Evolutionary conservation across 2,329 filamentous ascomycete species (phyloP), one percentile per base, ranked within the genome.

Genomic region (Botrytis deweyae): DNA sequence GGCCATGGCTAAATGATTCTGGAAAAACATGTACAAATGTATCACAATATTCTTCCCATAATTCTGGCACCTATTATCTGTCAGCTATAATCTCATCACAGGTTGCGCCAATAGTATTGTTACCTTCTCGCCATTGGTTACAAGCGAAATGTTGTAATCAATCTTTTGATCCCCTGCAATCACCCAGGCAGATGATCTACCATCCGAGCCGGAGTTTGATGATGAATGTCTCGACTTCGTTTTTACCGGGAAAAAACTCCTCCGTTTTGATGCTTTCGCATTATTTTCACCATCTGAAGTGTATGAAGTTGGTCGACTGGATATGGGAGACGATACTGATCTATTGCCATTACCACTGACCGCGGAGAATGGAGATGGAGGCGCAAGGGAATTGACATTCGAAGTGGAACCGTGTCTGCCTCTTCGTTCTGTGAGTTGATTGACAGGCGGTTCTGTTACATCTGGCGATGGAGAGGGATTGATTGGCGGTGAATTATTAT

Each of bases 31-130:
- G 89, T 33, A 92, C 85, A 69, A 85, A 83, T 38, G 90, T 85
- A 75, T 86, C 86, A 58, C 88, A 89, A 70, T 81, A 83, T 72
- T 91, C 88, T 76, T 89, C 88, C 90, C 90, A 92, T 33, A 92
- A 81, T 80, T 92, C 90, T 2, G 89, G 88, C 6, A 91, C 87
- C 88, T 90, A n/a, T 20, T n/a, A 36, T 25, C n/a, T 4, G 38
- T 72, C 25, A 73, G 55, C 29, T 22, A 49, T 36, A 14, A 40
- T 52, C 6, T 25, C n/a, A n/a, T 22, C 44, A 20, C 8, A 49
- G 10, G 18, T 16, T 65, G 38, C 16, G 18, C 36, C 42, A 18
- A 10, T 33, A 4, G 29, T 38, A 52, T 58, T 33, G 33, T 29
- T 74, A 70, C 74, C 73, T 69, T 63, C 29, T 61, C 63, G 7